Conservation (phyloP, 306 rosid species). For the Citrullus amarus region DNA sequence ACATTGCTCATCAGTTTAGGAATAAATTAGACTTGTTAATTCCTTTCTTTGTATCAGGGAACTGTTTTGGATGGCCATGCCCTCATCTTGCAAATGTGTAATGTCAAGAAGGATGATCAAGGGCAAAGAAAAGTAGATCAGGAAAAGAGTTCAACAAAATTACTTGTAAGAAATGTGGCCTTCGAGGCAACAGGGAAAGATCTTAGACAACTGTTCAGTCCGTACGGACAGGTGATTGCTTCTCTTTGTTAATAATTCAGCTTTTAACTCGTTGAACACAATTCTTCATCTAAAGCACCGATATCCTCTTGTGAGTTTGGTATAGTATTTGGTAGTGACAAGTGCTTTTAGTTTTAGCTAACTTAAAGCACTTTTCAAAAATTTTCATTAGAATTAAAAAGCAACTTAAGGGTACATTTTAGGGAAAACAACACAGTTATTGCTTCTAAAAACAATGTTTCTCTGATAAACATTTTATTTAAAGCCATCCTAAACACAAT, state of each 20-base stretch:
- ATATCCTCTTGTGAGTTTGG: background rate
- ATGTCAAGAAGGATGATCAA: constrained; percentile 53
- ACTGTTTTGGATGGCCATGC: constrained; percentile 81
- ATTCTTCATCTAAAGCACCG: background rate
- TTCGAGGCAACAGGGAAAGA: constrained; percentile 87
- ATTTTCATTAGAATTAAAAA: background rate
- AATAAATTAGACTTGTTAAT: constrained; percentile 13
- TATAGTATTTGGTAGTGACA: background rate
- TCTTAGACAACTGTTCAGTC: constrained; percentile 67
- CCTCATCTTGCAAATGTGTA: constrained; percentile 64
- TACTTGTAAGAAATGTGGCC: constrained; percentile 74
- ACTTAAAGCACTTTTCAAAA: background rate
- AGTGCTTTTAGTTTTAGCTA: background rate
- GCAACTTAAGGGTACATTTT: background rate
- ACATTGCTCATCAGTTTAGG: background rate
- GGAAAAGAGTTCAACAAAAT: constrained; percentile 75
- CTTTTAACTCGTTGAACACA: background rate
- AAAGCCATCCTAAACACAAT: background rate
- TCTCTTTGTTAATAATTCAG: background rate
- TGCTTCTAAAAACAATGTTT: background rate
- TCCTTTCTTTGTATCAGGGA: constrained; percentile 35
- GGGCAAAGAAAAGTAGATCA: constrained; percentile 34
- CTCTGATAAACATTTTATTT: background rate
- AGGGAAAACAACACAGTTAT: background rate
- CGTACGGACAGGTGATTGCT: constrained; percentile 86